These are phyloP conservation scores for Nigrospora oryzae DNA, from an alignment of 2,329 filamentous ascomycete genomes.

Conservation along the genomic window DNA sequence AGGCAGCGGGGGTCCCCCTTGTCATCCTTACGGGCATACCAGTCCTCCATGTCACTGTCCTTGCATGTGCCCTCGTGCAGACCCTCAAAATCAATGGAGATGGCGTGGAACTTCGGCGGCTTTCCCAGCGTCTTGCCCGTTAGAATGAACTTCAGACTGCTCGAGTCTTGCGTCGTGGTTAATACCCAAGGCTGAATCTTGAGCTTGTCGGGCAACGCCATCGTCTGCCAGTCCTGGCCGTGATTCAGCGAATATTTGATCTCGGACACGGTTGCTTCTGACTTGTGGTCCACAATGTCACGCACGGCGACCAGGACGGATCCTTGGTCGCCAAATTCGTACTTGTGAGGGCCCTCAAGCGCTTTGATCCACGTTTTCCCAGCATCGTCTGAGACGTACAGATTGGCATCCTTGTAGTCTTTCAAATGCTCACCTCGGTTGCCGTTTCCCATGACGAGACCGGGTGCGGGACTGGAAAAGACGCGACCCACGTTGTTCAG, in stretches of 20 bases:
- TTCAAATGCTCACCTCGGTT: conserved; percentile 74
- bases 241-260: conserved; percentile 79
- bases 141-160: conserved; percentile 82
- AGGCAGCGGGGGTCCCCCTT: conserved; percentile 78
- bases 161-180: conserved; percentile 87
- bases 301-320: conserved; percentile 77
- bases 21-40: conserved; percentile 75
- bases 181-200: conserved; percentile 65
- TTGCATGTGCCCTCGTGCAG: conserved; percentile 75
- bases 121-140: conserved; percentile 47
- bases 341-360: conserved; percentile 79
- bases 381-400: conserved; percentile 87
- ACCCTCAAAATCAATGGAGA: conserved; percentile 75
- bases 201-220: conserved; percentile 56
- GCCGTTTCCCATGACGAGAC: conserved; percentile 87
- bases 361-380: conserved; percentile 75
- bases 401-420: conserved; percentile 62
- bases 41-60: conserved; percentile 73
- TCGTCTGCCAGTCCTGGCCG: conserved; percentile 71
- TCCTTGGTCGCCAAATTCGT: conserved; percentile 91
- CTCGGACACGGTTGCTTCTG: conserved; percentile 28
- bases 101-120: conserved; percentile 52
- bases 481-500: conserved; percentile 75
- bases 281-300: conserved; percentile 35
- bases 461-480: conserved; percentile 89